These are phyloP conservation scores for Trichoderma sp. DNA, from an alignment of 2,329 filamentous ascomycete species.

Conservation along the genomic window DNA sequence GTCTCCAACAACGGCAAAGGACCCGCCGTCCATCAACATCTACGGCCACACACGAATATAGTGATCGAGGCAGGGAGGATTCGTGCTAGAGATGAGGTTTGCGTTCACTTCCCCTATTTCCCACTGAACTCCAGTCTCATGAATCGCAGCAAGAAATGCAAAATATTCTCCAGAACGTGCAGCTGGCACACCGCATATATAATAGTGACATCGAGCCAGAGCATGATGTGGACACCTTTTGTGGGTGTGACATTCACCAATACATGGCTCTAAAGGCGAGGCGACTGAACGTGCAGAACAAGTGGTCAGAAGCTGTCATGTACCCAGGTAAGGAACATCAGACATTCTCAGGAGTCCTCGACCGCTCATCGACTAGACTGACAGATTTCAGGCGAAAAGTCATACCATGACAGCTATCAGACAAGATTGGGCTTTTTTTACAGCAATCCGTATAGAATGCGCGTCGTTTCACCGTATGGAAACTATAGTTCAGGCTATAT, in stretches of 20 bases:
- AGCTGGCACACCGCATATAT: conserved; percentile 46
- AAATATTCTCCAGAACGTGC: conserved; percentile 45
- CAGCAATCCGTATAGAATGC: conserved; percentile 29
- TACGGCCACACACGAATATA: neutral
- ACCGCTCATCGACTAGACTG: neutral
- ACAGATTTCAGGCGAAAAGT: conserved; percentile 39
- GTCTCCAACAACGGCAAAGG: neutral
- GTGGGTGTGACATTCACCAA: conserved; percentile 46
- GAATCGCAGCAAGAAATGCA: conserved; percentile 48
- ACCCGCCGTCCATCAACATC: neutral
- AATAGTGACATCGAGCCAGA: conserved; percentile 53
- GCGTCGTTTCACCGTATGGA: conserved; percentile 27
- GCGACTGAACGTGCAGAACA: conserved; percentile 45
- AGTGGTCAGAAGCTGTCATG: conserved; percentile 52
- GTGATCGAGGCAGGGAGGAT: neutral
- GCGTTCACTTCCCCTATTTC: neutral
- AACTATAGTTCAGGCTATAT: neutral
- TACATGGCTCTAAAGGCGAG: conserved; percentile 44
- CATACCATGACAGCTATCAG: conserved; percentile 36
- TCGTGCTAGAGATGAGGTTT: neutral
- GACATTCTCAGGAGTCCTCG: neutral
- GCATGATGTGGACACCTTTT: conserved; percentile 47
- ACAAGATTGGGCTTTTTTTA: conserved; percentile 11
- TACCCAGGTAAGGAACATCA: conserved; percentile 42
- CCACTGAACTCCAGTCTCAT: neutral